These are phyloP conservation scores for Moricandia moricandioides DNA, from an alignment of 345 rosid genomes.

Conservation along the genomic window DNA sequence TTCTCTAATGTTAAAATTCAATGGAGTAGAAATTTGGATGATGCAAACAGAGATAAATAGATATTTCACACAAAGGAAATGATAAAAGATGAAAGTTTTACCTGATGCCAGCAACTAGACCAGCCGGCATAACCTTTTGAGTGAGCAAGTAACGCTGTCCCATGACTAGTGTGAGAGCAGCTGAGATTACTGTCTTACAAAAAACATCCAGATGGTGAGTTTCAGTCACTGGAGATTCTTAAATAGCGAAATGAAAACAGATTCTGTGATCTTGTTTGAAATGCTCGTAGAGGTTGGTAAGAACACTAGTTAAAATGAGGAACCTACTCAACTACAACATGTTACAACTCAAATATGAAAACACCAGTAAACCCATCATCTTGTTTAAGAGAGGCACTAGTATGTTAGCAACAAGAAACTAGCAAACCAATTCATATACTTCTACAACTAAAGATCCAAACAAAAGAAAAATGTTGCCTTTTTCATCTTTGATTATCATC, in stretches of 20 bases:
- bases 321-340: not conserved
- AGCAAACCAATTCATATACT: not conserved
- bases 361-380: not conserved
- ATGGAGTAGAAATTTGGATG: not conserved
- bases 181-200: constrained; percentile 56
- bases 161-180: constrained; percentile 69
- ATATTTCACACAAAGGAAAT: not conserved
- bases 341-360: not conserved
- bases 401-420: not conserved
- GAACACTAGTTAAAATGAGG: not conserved
- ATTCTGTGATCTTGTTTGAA: not conserved
- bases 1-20: constrained; percentile 1
- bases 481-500: not conserved
- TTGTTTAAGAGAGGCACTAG: not conserved
- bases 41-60: constrained; percentile 9
- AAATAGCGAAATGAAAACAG: not conserved
- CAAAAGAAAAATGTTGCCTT: not conserved
- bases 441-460: not conserved
- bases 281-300: not conserved
- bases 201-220: not conserved
- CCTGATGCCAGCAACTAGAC: constrained; percentile 86
- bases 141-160: constrained; percentile 85
- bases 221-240: not conserved
- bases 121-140: constrained; percentile 94
- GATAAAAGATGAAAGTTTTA: constrained; percentile 17